Evolutionary conservation across 148 eudicot genomes (phyloP), one percentile per base, ranked within the genome.

Genomic region (Talinum fruticosum): DNA sequence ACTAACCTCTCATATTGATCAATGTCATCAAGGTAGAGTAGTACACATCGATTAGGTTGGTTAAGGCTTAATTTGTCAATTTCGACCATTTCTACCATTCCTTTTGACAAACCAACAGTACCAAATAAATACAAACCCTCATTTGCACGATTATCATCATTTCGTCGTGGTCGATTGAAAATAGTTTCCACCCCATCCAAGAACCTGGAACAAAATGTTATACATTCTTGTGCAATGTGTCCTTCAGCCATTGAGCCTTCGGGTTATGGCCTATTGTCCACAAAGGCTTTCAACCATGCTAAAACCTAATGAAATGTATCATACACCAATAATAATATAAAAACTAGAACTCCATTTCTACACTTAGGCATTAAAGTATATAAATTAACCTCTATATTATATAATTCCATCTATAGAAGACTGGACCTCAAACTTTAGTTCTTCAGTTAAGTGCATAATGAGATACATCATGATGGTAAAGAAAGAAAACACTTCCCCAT

Each of bases 1-100:
- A 54, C 61, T 3, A 54, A 65, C 69, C 69, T 29, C 8, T 65
- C 34, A 29, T 65, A 65, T 28, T 65, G 69, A 13, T 65, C 21
- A 65, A 65, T 65, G 35, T 65, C 21, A 29, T 2, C 33, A 28
- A 65, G 16, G 33, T 65, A 16, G 8, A 24, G 68, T 18, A n/a
- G 35, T 65, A 65, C 69, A 32, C 29, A 65, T 65, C 35, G 69
- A 65, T 65, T 12, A 65, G 34, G 15, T 65, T 65, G 69, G 28
- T 65, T 28, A 65, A 26, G 16, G 15, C 35, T 65, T 65, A 65
- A 34, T 32, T 65, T 34, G 29, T 65, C 35, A 29, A 65, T 65
- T 6, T 65, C 35, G 19, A 65, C 29, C 35, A 65, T 65, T 29
- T 28, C 16, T 8, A 12, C 21, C 35, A 18, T 29, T 32, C 69